phyloP scores from a whole-genome alignment of 1,284 basidiomycete genomes.

The Sporisorium exsertum region DNA sequence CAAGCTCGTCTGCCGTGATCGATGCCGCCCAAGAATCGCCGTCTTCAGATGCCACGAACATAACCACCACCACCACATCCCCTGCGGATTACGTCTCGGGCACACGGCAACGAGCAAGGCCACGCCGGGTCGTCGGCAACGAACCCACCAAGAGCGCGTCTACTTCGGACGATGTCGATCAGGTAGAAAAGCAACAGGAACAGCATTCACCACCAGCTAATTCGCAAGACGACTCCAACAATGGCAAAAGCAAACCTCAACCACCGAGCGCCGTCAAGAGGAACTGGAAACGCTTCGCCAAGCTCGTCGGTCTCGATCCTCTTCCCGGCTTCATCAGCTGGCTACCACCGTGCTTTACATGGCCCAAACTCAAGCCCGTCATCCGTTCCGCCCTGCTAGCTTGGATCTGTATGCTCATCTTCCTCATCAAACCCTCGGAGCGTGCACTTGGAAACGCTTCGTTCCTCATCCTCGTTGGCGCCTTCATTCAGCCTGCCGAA shows the following conservation, averaged over 20 bases:
- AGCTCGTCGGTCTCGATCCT: slow-evolving; percentile 29
- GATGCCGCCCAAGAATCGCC: slow-evolving; percentile 4
- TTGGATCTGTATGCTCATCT: slow-evolving; percentile 76
- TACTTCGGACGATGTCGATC: slow-evolving; percentile 15
- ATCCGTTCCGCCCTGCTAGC: slow-evolving; percentile 77
- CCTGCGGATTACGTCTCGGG: background rate
- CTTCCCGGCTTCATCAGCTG: slow-evolving; percentile 46
- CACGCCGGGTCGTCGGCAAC: background rate
- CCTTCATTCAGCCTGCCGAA: slow-evolving; percentile 77
- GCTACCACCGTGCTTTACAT: slow-evolving; percentile 44
- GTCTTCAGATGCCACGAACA: slow-evolving; percentile 3
- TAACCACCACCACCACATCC: background rate
- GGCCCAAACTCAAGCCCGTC: slow-evolving; percentile 73
- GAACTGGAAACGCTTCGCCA: slow-evolving; percentile 21
- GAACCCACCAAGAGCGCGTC: background rate
- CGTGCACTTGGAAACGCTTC: slow-evolving; percentile 76
- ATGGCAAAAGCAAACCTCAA: slow-evolving; percentile 26
- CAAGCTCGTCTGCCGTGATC: background rate
- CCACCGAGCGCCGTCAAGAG: background rate
- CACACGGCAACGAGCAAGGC: slow-evolving; percentile 18
- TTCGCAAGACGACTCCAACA: slow-evolving; percentile 16
- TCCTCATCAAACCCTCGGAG: slow-evolving; percentile 75
- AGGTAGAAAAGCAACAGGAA: slow-evolving; percentile 22
- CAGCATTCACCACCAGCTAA: background rate
- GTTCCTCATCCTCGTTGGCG: slow-evolving; percentile 77